Conservation (phyloP, 1,284 basidiomycete species). For the Chiua sp. region DNA sequence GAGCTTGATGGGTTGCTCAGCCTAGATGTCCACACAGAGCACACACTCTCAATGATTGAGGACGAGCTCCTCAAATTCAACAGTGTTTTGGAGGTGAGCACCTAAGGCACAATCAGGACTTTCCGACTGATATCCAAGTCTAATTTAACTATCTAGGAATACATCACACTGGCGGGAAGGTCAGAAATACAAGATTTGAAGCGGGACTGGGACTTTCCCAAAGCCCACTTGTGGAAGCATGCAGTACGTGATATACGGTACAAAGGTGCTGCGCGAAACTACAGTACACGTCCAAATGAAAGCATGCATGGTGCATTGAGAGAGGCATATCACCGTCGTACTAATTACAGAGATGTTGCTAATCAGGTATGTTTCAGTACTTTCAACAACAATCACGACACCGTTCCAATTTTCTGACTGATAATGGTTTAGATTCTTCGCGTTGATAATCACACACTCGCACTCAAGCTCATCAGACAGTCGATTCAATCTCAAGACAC, state of each 20-base stretch:
- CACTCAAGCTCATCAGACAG: background rate
- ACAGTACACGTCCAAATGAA: slow-evolving; percentile 42
- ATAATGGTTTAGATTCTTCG: background rate
- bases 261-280: slow-evolving; percentile 40
- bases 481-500: background rate
- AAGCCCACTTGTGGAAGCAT: slow-evolving; percentile 39
- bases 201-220: slow-evolving; percentile 41
- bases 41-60: background rate
- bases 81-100: background rate
- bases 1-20: background rate
- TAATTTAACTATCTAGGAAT: no score
- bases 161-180: no score
- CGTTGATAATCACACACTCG: background rate
- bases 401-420: no score
- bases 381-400: no score
- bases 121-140: no score
- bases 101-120: no score
- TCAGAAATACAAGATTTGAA: no score
- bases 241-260: slow-evolving; percentile 36
- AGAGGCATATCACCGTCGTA: slow-evolving; percentile 29
- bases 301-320: slow-evolving; percentile 37
- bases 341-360: slow-evolving; percentile 25
- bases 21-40: slow-evolving; percentile 3
- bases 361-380: background rate
- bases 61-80: background rate